Conservation (phyloP, 192 early-diverging fungal genomes). For the Pilaira anomala region DNA sequence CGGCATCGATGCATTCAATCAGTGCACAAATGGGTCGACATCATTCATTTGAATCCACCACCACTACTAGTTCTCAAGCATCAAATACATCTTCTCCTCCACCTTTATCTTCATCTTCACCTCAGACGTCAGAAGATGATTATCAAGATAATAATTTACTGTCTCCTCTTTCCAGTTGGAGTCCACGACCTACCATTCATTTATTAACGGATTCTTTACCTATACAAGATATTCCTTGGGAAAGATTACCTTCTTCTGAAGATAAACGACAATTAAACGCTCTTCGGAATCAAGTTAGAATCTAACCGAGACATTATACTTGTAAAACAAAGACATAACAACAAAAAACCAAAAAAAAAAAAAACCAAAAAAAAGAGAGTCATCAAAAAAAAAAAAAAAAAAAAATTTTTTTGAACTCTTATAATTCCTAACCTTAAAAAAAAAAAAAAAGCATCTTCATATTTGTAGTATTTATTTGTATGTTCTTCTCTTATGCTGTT, state of each 20-base stretch:
- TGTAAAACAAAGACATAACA: too few relatives aligned
- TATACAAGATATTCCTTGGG: conserved; percentile 29
- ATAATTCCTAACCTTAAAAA: too few relatives aligned
- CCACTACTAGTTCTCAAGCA: neutral
- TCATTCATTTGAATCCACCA: conserved; percentile 2
- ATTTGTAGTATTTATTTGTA: too few relatives aligned
- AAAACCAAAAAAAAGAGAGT: too few relatives aligned
- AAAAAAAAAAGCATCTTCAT: too few relatives aligned
- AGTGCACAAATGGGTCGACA: neutral
- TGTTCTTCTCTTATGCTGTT: too few relatives aligned
- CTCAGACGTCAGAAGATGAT: conserved; percentile 19
- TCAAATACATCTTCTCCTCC: neutral
- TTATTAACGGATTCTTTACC: neutral
- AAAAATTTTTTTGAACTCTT: too few relatives aligned
- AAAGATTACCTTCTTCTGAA: conserved; percentile 28
- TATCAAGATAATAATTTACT: neutral
- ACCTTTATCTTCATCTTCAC: conserved; percentile 11
- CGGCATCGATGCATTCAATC: conserved; percentile 15
- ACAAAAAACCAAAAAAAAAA: too few relatives aligned
- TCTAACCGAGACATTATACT: conserved; percentile 16
- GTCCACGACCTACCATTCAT: neutral
- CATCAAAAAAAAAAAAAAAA: too few relatives aligned
- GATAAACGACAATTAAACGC: conserved; percentile 34
- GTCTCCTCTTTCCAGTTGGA: neutral
- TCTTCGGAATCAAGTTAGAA: conserved; percentile 15